Evolutionary conservation across 495 filamentous ascomycete species (phyloP).

Genomic region (Penicillium atrosanguineum): DNA sequence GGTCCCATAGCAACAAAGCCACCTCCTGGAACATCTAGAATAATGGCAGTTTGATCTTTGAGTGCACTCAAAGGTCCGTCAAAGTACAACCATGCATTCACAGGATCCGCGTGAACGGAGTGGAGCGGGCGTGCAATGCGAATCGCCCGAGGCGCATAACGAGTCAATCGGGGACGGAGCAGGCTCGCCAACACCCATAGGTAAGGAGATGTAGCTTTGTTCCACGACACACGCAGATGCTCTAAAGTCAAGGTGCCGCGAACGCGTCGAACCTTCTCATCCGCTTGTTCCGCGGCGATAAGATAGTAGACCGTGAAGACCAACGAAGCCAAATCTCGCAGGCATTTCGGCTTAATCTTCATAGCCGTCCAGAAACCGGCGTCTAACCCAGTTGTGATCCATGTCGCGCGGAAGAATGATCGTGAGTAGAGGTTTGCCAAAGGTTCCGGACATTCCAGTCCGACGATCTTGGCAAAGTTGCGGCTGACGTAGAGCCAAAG

Average conservation of each 20-base stretch:
- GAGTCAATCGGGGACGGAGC: slow-evolving; percentile 73
- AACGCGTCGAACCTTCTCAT: slow-evolving; percentile 95
- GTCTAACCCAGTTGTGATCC: slow-evolving; percentile 91
- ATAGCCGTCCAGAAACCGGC: slow-evolving; percentile 99
- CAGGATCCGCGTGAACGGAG: slow-evolving; percentile 77
- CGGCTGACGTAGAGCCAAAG: slow-evolving; percentile 88
- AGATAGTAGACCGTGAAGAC: slow-evolving; percentile 87
- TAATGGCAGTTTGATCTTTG: slow-evolving; percentile 71
- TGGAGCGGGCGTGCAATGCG: slow-evolving; percentile 75
- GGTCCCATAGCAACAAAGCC: slow-evolving; percentile 97
- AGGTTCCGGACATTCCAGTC: slow-evolving; percentile 89
- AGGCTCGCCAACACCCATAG: slow-evolving; percentile 65
- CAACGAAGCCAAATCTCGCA: slow-evolving; percentile 77
- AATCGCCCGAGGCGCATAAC: slow-evolving; percentile 74
- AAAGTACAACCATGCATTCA: slow-evolving; percentile 90
- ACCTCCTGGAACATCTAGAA: slow-evolving; percentile 90
- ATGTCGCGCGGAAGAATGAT: slow-evolving; percentile 96
- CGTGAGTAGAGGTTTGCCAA: slow-evolving; percentile 90
- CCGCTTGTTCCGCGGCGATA: slow-evolving; percentile 87
- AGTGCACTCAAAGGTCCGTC: slow-evolving; percentile 80
- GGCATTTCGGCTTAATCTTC: slow-evolving; percentile 78
- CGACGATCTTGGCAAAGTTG: slow-evolving; percentile 89
- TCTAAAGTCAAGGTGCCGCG: slow-evolving; percentile 83
- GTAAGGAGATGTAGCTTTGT: slow-evolving; percentile 86
- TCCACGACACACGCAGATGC: slow-evolving; percentile 91